These are phyloP conservation scores for Anthracocystis walkeri DNA, from an alignment of 1,284 basidiomycete species.

Conservation along the genomic window DNA sequence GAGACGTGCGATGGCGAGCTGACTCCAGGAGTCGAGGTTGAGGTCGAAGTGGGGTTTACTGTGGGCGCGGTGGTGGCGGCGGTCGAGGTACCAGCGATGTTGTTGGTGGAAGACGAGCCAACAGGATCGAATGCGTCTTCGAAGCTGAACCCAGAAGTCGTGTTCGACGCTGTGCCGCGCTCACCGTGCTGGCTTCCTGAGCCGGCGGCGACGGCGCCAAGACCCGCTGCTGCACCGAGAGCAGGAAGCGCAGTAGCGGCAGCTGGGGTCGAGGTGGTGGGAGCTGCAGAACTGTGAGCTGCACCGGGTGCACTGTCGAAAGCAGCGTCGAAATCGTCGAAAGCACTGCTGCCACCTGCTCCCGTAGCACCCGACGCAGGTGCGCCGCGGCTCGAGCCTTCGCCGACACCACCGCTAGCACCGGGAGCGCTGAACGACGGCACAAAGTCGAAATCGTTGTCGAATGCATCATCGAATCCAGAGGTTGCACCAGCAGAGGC, in stretches of 20 bases:
- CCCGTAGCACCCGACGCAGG: constrained; percentile 2
- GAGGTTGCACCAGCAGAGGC: constrained; percentile 2
- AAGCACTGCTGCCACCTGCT: constrained; percentile 24
- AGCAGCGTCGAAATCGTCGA: constrained; percentile 60
- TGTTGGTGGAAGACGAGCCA: neutral
- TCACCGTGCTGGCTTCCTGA: constrained; percentile 5
- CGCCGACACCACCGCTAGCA: constrained; percentile 5
- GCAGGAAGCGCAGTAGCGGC: constrained; percentile 13
- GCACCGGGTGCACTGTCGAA: constrained; percentile 36
- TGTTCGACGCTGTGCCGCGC: constrained; percentile 31
- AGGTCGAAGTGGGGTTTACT: neutral
- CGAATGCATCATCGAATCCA: constrained; percentile 65
- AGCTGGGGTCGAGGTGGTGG: constrained; percentile 2
- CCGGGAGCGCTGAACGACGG: constrained; percentile 55
- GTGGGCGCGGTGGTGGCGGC: constrained; percentile 16
- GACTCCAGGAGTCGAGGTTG: constrained; percentile 7
- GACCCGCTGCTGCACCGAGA: constrained; percentile 13
- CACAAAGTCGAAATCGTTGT: constrained; percentile 65
- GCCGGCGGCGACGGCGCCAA: constrained; percentile 12
- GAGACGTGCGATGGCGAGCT: constrained; percentile 10
- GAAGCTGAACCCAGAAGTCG: constrained; percentile 58
- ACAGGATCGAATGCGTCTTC: constrained; percentile 61
- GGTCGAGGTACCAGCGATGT: constrained; percentile 2
- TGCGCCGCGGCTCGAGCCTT: neutral
- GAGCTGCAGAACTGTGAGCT: neutral